Conservation (phyloP, 2,329 filamentous ascomycete genomes). For the Colletotrichum echinochloae region DNA sequence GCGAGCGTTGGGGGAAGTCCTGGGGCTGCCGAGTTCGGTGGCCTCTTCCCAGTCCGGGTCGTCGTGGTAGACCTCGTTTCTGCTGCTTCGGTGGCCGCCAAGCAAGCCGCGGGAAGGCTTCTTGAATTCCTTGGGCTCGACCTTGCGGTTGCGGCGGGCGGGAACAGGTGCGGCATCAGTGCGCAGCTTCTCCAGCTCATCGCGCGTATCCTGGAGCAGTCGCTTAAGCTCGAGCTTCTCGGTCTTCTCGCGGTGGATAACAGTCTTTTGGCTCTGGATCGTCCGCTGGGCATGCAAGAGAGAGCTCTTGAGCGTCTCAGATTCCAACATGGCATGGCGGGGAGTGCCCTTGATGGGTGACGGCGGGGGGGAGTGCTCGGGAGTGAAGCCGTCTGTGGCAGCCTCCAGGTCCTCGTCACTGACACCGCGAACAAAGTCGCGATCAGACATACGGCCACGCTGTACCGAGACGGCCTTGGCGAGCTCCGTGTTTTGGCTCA, state of each 20-base stretch:
- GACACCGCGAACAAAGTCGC: constrained; percentile 68
- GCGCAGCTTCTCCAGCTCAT: constrained; percentile 84
- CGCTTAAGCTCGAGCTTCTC: constrained; percentile 97
- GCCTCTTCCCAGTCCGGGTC: constrained; percentile 94
- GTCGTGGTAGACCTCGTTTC: constrained; percentile 82
- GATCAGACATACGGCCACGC: constrained; percentile 74
- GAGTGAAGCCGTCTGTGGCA: constrained; percentile 77
- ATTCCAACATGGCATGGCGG: constrained; percentile 90
- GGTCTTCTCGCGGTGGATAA: constrained; percentile 97
- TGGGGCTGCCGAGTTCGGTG: constrained; percentile 63
- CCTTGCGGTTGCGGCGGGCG: constrained; percentile 72
- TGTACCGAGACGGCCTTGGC: constrained; percentile 84
- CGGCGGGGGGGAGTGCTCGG: constrained; percentile 89
- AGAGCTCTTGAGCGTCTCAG: constrained; percentile 94
- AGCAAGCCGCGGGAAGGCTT: constrained; percentile 77
- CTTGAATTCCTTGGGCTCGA: constrained; percentile 77
- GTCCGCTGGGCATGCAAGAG: constrained; percentile 94
- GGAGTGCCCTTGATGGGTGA: constrained; percentile 94
- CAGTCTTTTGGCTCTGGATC: constrained; percentile 94
- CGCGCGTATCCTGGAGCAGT: constrained; percentile 93
- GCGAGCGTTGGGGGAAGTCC: constrained; percentile 52
- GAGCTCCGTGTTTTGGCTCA: constrained; percentile 89
- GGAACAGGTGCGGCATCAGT: constrained; percentile 60
- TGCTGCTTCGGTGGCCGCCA: constrained; percentile 78
- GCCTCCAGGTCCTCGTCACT: constrained; percentile 74